Conservation (phyloP, 768 basidiomycete species). For the Cubamyces lactineus region DNA sequence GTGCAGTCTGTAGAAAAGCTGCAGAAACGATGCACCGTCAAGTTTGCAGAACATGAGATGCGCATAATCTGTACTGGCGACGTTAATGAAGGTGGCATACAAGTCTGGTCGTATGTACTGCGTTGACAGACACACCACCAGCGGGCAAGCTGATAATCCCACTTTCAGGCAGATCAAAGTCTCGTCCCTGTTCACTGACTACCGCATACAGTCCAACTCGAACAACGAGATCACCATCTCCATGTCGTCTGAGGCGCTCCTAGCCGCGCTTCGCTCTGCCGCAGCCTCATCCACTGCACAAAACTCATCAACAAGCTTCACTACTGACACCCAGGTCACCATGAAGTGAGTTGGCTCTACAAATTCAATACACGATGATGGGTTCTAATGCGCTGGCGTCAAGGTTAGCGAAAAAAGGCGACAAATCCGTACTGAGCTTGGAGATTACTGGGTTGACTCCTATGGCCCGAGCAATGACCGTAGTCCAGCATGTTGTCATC, state of each 20-base stretch:
- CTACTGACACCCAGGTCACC: constrained; percentile 62
- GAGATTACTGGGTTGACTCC: constrained; percentile 70
- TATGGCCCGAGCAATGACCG: constrained; percentile 63
- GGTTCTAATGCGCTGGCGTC: background rate
- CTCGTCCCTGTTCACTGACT: constrained; percentile 68
- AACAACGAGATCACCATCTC: constrained; percentile 78
- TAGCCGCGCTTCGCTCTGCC: constrained; percentile 69
- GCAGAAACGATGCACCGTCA: constrained; percentile 83
- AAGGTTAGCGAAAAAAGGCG: constrained; percentile 79
- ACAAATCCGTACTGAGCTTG: constrained; percentile 75
- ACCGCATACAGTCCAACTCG: constrained; percentile 87
- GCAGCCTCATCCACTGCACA: constrained; percentile 22
- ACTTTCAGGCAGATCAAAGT: constrained; percentile 61
- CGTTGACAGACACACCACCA: background rate
- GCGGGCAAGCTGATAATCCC: constrained; percentile 24
- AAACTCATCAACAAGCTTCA: constrained; percentile 49
- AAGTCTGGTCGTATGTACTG: constrained; percentile 75
- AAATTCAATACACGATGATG: no score
- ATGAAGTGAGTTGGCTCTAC: constrained; percentile 50
- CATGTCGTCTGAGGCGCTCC: constrained; percentile 74
- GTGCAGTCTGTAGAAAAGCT: constrained; percentile 83
- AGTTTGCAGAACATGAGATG: constrained; percentile 73
- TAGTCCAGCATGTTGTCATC: constrained; percentile 82
- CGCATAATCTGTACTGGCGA: constrained; percentile 85
- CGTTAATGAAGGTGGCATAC: constrained; percentile 79